Base-by-base conservation (phyloP, 2,329 filamentous ascomycete genomes). In the Cladophialophora exuberans region DNA sequence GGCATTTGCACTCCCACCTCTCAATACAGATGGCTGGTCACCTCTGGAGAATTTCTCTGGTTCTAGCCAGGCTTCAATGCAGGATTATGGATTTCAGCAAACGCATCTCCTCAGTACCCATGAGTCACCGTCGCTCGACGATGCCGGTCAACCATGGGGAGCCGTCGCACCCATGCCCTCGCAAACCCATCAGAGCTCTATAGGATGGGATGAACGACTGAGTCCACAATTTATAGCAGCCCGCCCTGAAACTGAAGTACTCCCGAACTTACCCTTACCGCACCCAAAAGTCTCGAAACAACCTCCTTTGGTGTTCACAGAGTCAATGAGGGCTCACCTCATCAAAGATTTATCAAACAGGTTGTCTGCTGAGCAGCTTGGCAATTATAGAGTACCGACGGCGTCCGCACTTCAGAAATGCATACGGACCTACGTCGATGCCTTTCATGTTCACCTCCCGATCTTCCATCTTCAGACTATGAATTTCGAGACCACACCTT, bases 401-500 rank as follows among this genome's bases (percentile, higher is more conserved):
- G 57, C 26, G 38, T 20, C 52, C 30, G 60, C 61, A 6, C 61
- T 70, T 36, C 64, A 67, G 31, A 62, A 63, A 23, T 71, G 64
- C 49, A 56, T 70, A 23, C 61, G 62, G 11, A 65, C 64, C 10
- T 70, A 70, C 50, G 55, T 71, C 22, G 62, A 65, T 18, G 66
- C 66, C 42, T 72, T 71, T 61, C 68, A 72, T 48, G 63, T 62
- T 11, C 68, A 69, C 44, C 58, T 69, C 20, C 69, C 69, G 0
- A 65, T 72, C 18, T 62, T 72, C 17, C 69, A 72, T 50, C 55
- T 70, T 4, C 64, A 67, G 7, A 67, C 69, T 0, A 60, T 71
- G 39, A 59, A 68, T 22, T 47, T 69, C 11, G 57, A 55, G 13
- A 54, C 50, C 4, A 62, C 62, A 5, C 67, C 68, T 13, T 64